Base-by-base conservation (phyloP, 2,329 filamentous ascomycete genomes). In the Colletotrichum sp. region DNA sequence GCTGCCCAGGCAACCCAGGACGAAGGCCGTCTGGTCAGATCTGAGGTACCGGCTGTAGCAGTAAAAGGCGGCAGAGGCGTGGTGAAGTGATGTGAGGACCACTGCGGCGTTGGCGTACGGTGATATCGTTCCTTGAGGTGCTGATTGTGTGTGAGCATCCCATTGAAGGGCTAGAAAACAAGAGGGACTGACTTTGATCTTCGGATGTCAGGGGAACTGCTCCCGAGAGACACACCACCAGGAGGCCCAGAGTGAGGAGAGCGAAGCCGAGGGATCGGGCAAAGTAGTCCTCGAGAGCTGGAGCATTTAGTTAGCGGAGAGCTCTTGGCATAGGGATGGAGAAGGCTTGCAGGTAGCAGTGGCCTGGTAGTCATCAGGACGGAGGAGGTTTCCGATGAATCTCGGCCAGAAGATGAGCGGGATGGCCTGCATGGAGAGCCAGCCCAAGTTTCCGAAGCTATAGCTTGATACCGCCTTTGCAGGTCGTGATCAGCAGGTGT, bases 261-360 rank as follows among this genome's bases (percentile, higher is more conserved):
- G 92, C 86, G 72, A 96, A 86, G 77, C 93, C 94, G 2, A 95
- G 89, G 32, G 89, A 91, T 56, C 94, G 93, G 67, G 92, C 92
- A 82, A 96, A 92, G 88, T 96, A 96, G 71, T 90, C 85, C 83
- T 96, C 94, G 36, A 95, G 87, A 28, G 85, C 92, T 91, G 78
- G 55, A 3, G 8, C n/a, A 18, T 58, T 32, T 71, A 55, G 69
- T 69, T 43, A 67, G 52, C 24, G 21, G 16, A 5, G 7, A 6
- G 32, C 18, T 16, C 6, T 21, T 36, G 18, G 2, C 9, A n/a
- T 24, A 48, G 36, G 30, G 5, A 18, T 10, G 10, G 28, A 14
- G 10, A 5, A 3, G 13, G 76, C 83, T 56, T 43, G 86, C 85
- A 73, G 69, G 80, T 84, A 16, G 81, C 77, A 18, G 77, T 72